These are phyloP conservation scores for Pythium angustatum DNA, from an alignment of 352 stramenopile species.

Conservation along the genomic window DNA sequence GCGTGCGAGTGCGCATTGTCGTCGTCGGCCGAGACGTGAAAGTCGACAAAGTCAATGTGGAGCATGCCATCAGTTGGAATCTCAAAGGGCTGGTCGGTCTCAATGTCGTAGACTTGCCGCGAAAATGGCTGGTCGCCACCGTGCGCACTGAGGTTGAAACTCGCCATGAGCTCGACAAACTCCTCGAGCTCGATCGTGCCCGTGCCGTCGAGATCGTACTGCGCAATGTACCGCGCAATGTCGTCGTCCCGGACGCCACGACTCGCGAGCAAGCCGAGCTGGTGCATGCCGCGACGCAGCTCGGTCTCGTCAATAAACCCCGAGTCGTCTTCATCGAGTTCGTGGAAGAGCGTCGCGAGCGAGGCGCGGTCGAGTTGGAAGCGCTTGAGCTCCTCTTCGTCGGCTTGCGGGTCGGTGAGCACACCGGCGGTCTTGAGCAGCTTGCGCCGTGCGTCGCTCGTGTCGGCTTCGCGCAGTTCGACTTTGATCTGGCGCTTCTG, in stretches of 20 bases:
- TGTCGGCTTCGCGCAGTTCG: conserved; percentile 56
- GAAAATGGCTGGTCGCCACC: conserved; percentile 38
- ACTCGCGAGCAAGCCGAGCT: conserved; percentile 38
- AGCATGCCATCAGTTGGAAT: conserved; percentile 63
- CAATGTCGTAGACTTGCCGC: conserved; percentile 60
- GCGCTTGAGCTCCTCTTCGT: conserved; percentile 35
- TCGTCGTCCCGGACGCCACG: conserved; percentile 57
- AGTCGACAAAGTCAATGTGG: conserved; percentile 71
- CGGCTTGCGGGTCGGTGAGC: conserved; percentile 39
- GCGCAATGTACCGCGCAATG: conserved; percentile 57
- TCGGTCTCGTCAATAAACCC: conserved; percentile 67
- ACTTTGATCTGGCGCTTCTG: conserved; percentile 57
- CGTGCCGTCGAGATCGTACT: conserved; percentile 75
- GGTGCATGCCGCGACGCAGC: conserved; percentile 50
- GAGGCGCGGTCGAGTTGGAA: conserved; percentile 52
- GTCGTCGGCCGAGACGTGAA: conserved; percentile 68
- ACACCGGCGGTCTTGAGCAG: conserved; percentile 74
- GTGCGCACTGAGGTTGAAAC: conserved; percentile 62
- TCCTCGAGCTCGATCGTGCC: conserved; percentile 77
- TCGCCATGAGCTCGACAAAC: conserved; percentile 78
- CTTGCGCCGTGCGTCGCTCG: conserved; percentile 38
- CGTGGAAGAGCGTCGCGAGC: conserved; percentile 53
- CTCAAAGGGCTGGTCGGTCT: conserved; percentile 58
- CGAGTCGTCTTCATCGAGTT: conserved; percentile 68
- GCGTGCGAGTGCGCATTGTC: conserved; percentile 70